Base-by-base conservation (phyloP, 1,284 basidiomycete species). In the Mycena citricolor region DNA sequence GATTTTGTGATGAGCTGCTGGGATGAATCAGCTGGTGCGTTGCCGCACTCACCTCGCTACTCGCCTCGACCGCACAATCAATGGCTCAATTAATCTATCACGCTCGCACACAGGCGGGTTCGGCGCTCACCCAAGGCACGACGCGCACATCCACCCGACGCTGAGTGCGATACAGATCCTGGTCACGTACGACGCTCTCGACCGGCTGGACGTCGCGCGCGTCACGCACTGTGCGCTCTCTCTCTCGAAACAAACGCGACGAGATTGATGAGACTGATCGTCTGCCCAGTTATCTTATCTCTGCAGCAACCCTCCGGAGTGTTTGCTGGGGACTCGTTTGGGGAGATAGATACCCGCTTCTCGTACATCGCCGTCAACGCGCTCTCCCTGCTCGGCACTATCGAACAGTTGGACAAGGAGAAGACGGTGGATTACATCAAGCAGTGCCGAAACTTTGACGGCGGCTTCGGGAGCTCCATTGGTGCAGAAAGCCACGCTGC, bases 401-500 rank as follows among this genome's bases (percentile, higher is more conserved):
- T 98, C 16, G 65, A 76, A 39, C 69, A 77, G 26, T 64, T 89
- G 31, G 77, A 83, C 51, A 66, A 73, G 28, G 80, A 85, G 26
- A 76, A 75, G 52, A 84, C 91, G 0, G 77, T 91, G 6, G 70
- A 65, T 3, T 93, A 94, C 63, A 79, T 99, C 32, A 61, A 71
- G 11, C 69, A 76, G 25, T 97, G 94, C 64, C 77, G 75, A 59
- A 99, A 99, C 63, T 95, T 94, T 61, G 95, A 99, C 61, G 94
- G 94, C 4, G 95, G 94, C 0, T 99, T 97, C 57, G 95, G 95
- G 10, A 82, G 76, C 29, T 67, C 71, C 16, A 75, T 81, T 8
- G 95, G 94, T 0, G 92, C 90, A 1, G 95, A 99, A 68, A 93
- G 86, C 53, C 95, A 98, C 67, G 83, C 94, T 6, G 90, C 78